A percentile compares a stretch with the other conserved stretches of the same genome.
phyloP scores from a whole-genome alignment of 352 stramenopile genomes.

The Pythium phragmiticola region DNA sequence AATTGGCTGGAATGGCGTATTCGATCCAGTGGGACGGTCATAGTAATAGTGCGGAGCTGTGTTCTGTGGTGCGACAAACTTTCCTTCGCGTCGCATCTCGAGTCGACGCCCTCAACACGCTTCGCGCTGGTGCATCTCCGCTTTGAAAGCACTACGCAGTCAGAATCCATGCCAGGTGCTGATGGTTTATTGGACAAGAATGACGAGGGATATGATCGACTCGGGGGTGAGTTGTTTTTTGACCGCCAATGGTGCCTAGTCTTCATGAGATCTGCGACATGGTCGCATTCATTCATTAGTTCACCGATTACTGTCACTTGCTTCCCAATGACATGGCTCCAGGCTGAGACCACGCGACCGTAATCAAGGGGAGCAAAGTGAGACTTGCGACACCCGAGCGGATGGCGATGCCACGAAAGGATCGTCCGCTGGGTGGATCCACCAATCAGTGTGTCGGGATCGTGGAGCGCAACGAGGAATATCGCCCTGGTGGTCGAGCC shows the following conservation, averaged over 20 bases:
- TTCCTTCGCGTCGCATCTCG: neutral
- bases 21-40: too few species aligned
- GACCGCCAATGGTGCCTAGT: too few species aligned
- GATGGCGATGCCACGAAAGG: conserved; percentile 7
- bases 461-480: neutral
- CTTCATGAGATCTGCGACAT: conserved; percentile 1
- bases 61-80: conserved; percentile 13
- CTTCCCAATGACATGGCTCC: neutral
- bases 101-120: too few species aligned
- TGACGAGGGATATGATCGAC: too few species aligned
- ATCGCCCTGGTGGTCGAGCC: conserved; percentile 10
- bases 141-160: too few species aligned
- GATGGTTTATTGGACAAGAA: too few species aligned
- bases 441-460: neutral
- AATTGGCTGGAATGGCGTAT: neutral
- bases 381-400: neutral
- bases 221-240: too few species aligned
- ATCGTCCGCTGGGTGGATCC: conserved; percentile 8
- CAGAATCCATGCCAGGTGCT: too few species aligned
- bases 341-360: neutral
- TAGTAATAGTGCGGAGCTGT: neutral
- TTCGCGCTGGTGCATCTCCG: too few species aligned
- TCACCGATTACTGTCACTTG: conserved; percentile 3
- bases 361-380: conserved; percentile 1
- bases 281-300: neutral